Evolutionary conservation across 805 yeast genomes (phyloP), one percentile per base, ranked within the genome.

Genomic region (Saccharomycopsis vini): DNA sequence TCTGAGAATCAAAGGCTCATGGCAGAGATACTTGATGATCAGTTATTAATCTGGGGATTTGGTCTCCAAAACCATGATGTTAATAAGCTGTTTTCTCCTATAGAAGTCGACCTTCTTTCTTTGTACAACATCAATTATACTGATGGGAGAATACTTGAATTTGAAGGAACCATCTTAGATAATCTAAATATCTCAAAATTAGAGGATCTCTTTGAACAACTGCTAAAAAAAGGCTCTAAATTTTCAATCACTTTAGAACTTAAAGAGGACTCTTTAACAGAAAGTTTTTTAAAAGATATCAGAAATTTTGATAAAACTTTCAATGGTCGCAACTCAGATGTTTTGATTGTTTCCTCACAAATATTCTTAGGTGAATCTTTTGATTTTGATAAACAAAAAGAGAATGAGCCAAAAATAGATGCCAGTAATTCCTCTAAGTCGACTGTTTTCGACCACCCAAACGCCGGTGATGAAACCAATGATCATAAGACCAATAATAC

Each of bases 1-100:
- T 28, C 22, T 29, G 19, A 18, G 35, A 28, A 26, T 26, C 10
- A 9, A 28, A 26, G 18, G 35, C 7, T 26, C 5, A 13, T 26
- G 9, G 24, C 7, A 9, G 34, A 24, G 7, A 6, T 39, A 5
- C 19, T 15, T 26, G 13, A 7, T 30, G 42, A 24, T n/a, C 33
- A 39, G n/a, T 12, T 39, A n/a, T 30, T 39, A 10, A 7, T 38
- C 5, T 38, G 41, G 41, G 15, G 15, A 4, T 38, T 38, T 29
- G 15, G 9, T 12, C 16, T 12, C 13, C n/a, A 15, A 5, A n/a
- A 15, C 15, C 19, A 24, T 5, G 22, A 13, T 13, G 15, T 6
- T 19, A 21, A 16, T 26, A 12, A n/a, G 7, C 20, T 15, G 5
- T 34, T 16, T 21, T 34, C 16, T n/a, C 41, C 41, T 4, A 12